phyloP scores from a whole-genome alignment of 257 asterid species.

The Solanum corneliomulleri region DNA sequence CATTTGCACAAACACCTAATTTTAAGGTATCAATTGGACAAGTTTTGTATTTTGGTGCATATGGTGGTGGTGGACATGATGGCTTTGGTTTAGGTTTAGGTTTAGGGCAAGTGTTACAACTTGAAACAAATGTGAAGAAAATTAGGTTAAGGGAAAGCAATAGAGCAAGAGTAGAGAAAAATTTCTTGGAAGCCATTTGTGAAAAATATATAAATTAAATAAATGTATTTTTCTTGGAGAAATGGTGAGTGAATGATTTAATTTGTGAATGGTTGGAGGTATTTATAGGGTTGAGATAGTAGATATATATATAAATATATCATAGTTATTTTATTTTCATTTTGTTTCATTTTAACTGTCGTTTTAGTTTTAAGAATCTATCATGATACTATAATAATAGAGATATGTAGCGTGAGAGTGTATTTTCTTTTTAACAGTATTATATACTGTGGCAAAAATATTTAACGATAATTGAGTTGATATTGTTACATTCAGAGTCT shows the following conservation, averaged over 20 bases:
- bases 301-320: neutral
- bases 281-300: neutral
- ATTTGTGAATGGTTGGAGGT: neutral
- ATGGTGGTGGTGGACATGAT: neutral
- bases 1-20: conserved; percentile 3
- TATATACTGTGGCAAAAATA: too few species aligned
- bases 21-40: conserved; percentile 4
- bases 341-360: neutral
- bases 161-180: neutral
- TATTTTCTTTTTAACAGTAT: neutral
- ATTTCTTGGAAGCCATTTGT: neutral
- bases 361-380: too few species aligned
- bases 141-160: neutral
- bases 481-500: rapidly evolving
- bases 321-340: neutral
- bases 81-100: neutral
- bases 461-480: too few species aligned
- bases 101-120: neutral
- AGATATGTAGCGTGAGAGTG: too few species aligned
- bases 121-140: neutral
- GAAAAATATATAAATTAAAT: neutral
- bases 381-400: too few species aligned
- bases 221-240: neutral
- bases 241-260: neutral
- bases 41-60: neutral